Evolutionary conservation across 306 rosid species (phyloP), one percentile per base, ranked within the genome.

Genomic region (Fragaria nilgerrensis): DNA sequence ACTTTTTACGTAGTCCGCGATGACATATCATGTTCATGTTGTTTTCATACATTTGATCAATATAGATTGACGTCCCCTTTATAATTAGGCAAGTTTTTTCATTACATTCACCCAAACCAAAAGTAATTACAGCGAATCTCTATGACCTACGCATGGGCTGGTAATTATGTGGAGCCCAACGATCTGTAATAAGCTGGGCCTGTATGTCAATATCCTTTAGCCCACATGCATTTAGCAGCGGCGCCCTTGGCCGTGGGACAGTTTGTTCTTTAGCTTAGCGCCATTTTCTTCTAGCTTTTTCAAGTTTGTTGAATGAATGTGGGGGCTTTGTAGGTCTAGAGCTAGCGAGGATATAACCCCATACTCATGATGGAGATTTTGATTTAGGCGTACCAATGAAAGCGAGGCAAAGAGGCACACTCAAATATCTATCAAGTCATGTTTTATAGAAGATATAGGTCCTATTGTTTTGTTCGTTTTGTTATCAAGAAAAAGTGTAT

Each of bases 111-210:
- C 68, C 27, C 36, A 17, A 65, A 34, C 9, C 4, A 65, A 65
- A 65, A 36, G 8, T 7, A 36, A 36, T 65, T 17, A 14, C 68
- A 32, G 70, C 23, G 17, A 64, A 34, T 7, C 7, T 16, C 25
- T 62, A 56, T 25, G 70, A 37, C 70, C 44, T 25, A 27, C 70
- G 44, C 70, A 75, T 75, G 70, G 76, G 32, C 59, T 45, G 70
- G 59, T 61, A 27, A 10, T 15, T 61, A 27, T 44, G 62, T 63
- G 65, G 67, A 65, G 78, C 73, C 78, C 70, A 53, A 48, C 37
- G 7, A 16, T 2, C 69, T 25, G 39, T 43, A 17, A 32, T 16
- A 44, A 45, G 20, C n/a, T 44, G 45, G 78, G 78, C 44, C 78
- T 45, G n/a, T 27, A 27, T 5, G 41, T 58, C 55, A 25, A 43